Base-by-base conservation (phyloP, 345 rosid genomes). In the Eucalyptus guilfoylei region DNA sequence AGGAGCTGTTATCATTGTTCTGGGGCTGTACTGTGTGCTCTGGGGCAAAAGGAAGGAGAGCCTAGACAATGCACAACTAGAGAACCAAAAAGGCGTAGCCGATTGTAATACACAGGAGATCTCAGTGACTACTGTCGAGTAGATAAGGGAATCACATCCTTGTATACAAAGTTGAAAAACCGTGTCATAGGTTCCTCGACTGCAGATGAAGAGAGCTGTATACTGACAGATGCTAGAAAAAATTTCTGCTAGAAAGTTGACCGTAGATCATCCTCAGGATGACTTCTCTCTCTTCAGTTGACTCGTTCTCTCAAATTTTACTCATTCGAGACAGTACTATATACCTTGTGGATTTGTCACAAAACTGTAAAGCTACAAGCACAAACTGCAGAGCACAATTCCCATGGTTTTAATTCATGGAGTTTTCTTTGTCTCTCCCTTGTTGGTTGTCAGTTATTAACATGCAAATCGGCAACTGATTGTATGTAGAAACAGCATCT, bases 1-100 rank as follows among this genome's bases (percentile, higher is more conserved):
- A 24, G 94, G 94, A 86, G 92, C 93, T 60, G 67, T 87, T 45
- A 26, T 93, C 48, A 92, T 92, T 37, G 62, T 92, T 19, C 49
- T 83, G 88, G 95, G 96, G 11, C 92, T 95, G 4, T 89, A 94
- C 90, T 85, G 85, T 48, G 94, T 93, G 12, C 88, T 90, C 37
- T 92, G 94, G 95, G 93, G 92, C 89, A 92, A 95, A 88, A 88
- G 62, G 67, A 80, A 87, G 88, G 93, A 92, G 52, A 86, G 76
- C n/a, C 17, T 34, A 14, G 30, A 32, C 23, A 47, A 19, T 85
- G 88, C 28, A 42, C 60, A 32, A 5, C 86, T 32, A 10, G 89
- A 88, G 34, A 90, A 89, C 49, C 86, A n/a, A 86, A 48, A 85
- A 24, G 87, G 50, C 45, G 44, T 14, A 3, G 62, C 62, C 30